Evolutionary conservation across 148 eudicot species (phyloP), one percentile per base, ranked within the genome.

Genomic region (Vaccinium myrtillus): DNA sequence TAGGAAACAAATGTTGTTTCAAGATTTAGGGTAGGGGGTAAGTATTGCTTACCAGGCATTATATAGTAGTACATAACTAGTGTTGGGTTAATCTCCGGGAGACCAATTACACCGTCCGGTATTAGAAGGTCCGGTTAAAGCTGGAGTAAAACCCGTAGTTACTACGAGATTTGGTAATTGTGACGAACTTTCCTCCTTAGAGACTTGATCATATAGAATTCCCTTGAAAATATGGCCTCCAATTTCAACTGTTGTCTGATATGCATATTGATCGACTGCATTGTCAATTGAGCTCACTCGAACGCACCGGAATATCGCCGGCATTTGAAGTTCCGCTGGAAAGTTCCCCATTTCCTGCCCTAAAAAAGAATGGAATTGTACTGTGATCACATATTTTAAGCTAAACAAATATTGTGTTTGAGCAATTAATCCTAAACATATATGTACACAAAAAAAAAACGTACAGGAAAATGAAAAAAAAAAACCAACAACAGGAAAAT

Each of bases 181-280:
- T 8, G 84, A 27, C 5, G 76, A 23, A 82, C 63, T 81, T 36
- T 14, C 55, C 43, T 39, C 70, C 19, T 85, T 81, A 63, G 88
- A 90, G 25, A 98, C 98, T 84, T 95, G 95, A 84, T 95, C 98
- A 86, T 94, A 92, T 10, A 95, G 91, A 30, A 95, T 88, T 0
- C 98, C 98, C 43, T 91, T 94, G 87, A 95, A 95, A 18, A 83
- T 16, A 90, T 92, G 98, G n/a, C 98, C 98, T 78, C 87, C 93
- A 4, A 95, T 86, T 86, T 84, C 89, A 59, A 95, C 88, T 36
- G 93, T 86, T 27, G 98, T 88, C 70, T 95, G 98, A 80, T 95
- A 95, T 65, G 95, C 98, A 75, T 85, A 92, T 86, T 95, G 92
- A 84, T 94, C 93, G 79, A 91, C 93, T 65, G 71, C 88, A 87